Conservation (phyloP, 164 flowering plant genomes). For the Buxus sempervirens region DNA sequence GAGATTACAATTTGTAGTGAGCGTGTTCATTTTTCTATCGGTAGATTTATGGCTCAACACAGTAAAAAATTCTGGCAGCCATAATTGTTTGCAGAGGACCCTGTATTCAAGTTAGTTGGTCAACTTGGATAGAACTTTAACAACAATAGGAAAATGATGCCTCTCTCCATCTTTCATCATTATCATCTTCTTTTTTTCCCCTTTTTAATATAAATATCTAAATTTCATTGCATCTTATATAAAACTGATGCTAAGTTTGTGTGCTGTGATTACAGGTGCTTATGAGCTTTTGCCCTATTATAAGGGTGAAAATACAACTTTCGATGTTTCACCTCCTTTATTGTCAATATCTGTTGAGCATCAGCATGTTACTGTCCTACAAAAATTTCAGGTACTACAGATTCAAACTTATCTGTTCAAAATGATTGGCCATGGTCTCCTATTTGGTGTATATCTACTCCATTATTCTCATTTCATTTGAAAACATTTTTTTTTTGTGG, state of each 20-base stretch:
- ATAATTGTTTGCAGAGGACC: too few relatives aligned
- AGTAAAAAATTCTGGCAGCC: too few relatives aligned
- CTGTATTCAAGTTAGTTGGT: too few relatives aligned
- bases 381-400: conserved; percentile 75
- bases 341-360: conserved; percentile 66
- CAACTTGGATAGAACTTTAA: too few relatives aligned
- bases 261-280: conserved; percentile 46
- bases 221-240: background rate
- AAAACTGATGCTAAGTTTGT: conserved; percentile 7
- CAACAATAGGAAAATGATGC: too few relatives aligned
- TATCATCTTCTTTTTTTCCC: too few relatives aligned
- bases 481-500: background rate
- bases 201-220: background rate
- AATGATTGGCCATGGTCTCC: background rate
- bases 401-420: background rate
- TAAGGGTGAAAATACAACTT: conserved; percentile 96
- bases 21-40: too few relatives aligned
- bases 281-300: conserved; percentile 88
- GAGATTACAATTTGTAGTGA: too few relatives aligned
- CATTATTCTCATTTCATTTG: too few relatives aligned
- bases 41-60: too few relatives aligned
- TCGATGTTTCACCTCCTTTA: conserved; percentile 89
- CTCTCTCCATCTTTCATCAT: too few relatives aligned
- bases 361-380: conserved; percentile 57
- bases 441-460: background rate